Conservation (phyloP, 2,329 filamentous ascomycete genomes). For the Pseudogymnoascus sp. region DNA sequence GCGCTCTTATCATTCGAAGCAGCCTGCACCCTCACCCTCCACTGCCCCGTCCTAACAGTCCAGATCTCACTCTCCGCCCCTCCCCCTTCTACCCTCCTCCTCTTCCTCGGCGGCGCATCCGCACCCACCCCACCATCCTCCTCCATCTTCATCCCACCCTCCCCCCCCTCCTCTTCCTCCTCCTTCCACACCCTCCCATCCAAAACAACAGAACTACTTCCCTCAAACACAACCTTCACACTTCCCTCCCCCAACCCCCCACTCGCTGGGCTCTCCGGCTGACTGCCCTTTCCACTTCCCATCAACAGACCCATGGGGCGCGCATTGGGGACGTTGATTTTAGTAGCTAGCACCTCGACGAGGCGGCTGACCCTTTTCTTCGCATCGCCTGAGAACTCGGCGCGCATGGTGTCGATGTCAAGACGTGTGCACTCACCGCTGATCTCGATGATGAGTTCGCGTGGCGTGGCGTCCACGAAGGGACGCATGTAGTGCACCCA, state of each 20-base stretch:
- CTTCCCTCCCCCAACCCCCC: constrained; percentile 62
- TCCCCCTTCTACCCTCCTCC: constrained; percentile 15
- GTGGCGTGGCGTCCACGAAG: constrained; percentile 66
- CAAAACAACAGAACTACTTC: constrained; percentile 50
- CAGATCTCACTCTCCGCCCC: constrained; percentile 35
- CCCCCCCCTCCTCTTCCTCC: background rate
- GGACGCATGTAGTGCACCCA: constrained; percentile 78
- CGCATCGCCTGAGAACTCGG: constrained; percentile 65
- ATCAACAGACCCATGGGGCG: constrained; percentile 60
- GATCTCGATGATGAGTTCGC: constrained; percentile 75
- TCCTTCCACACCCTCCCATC: constrained; percentile 49
- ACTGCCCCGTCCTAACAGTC: constrained; percentile 62
- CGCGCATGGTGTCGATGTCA: constrained; percentile 47
- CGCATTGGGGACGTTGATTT: constrained; percentile 58
- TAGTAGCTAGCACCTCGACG: constrained; percentile 73
- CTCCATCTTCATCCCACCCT: background rate
- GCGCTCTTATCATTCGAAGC: constrained; percentile 39
- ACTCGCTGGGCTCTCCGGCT: constrained; percentile 58
- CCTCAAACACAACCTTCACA: constrained; percentile 56
- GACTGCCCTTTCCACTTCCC: constrained; percentile 53
- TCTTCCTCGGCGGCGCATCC: constrained; percentile 15
- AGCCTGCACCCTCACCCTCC: constrained; percentile 59
- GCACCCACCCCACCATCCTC: constrained; percentile 13
- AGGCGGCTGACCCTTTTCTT: constrained; percentile 64
- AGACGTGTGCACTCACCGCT: constrained; percentile 56